Conservation (phyloP, 129 eudicot species). For the Flaveria trinervia region DNA sequence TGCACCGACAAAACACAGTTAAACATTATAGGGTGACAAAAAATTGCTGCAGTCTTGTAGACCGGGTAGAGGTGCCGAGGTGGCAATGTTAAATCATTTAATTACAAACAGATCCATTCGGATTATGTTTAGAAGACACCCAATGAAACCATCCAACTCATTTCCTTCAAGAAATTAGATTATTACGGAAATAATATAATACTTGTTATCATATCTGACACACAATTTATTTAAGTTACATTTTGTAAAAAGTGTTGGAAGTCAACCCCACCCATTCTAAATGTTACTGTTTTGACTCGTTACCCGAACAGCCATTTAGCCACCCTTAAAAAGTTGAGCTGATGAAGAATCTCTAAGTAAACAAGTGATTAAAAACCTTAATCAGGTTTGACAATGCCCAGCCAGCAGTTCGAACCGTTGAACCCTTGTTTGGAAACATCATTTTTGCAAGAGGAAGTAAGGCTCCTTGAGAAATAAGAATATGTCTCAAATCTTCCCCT, state of each 20-base stretch:
- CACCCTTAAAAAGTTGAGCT: background rate
- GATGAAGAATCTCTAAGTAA: background rate
- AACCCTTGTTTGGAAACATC: constrained; percentile 91
- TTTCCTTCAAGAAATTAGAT: background rate
- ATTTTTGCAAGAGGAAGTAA: constrained; percentile 88
- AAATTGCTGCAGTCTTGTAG: background rate
- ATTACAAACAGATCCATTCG: background rate
- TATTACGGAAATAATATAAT: background rate
- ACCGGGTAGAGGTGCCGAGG: background rate
- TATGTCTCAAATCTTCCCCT: constrained; percentile 83
- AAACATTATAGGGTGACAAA: background rate
- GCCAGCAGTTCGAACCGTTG: constrained; percentile 91
- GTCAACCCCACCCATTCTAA: background rate
- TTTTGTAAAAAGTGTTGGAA: background rate
- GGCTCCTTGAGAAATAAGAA: constrained; percentile 85
- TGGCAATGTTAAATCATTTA: background rate
- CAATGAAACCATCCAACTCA: background rate
- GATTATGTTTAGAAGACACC: background rate
- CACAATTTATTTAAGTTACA: background rate
- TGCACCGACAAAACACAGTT: constrained; percentile 38
- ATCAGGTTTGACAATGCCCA: constrained; percentile 97
- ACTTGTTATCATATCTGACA: background rate
- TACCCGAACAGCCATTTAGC: background rate
- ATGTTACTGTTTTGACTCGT: background rate
- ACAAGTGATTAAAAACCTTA: constrained; percentile 53